Conservation (phyloP, 495 filamentous ascomycete species). For the Penicillium bovifimosum region DNA sequence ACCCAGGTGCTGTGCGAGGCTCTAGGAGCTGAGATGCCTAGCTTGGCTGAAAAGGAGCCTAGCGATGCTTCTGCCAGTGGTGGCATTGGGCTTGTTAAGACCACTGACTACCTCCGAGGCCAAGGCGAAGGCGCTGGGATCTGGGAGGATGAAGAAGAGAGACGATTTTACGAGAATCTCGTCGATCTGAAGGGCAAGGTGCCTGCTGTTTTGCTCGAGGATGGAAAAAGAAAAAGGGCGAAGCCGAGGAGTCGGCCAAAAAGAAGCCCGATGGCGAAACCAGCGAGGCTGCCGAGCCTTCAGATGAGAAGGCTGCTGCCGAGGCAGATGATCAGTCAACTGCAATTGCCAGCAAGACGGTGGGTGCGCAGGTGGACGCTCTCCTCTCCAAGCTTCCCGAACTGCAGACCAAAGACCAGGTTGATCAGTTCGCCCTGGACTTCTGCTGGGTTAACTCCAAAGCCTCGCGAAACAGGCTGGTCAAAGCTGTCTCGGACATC, state of each 20-base stretch:
- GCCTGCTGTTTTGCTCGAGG: conserved; percentile 85
- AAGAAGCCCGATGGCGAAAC: conserved; percentile 38
- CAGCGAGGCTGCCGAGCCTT: conserved; percentile 21
- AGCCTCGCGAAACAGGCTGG: conserved; percentile 85
- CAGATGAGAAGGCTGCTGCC: conserved; percentile 50
- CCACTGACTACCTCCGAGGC: conserved; percentile 85
- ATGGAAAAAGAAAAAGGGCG: conserved; percentile 88
- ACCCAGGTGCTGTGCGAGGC: conserved; percentile 87
- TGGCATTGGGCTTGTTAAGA: conserved; percentile 87
- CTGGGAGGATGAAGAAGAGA: conserved; percentile 98
- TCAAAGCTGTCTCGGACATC: conserved; percentile 90
- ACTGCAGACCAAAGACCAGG: conserved; percentile 80
- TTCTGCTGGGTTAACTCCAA: conserved; percentile 99
- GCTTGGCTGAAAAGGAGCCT: conserved; percentile 77
- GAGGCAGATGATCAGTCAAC: conserved; percentile 77
- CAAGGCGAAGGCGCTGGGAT: conserved; percentile 92
- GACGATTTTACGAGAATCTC: conserved; percentile 95
- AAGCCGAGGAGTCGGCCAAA: conserved; percentile 62
- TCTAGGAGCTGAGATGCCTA: conserved; percentile 90
- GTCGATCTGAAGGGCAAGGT: conserved; percentile 95
- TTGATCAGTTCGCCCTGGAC: conserved; percentile 87
- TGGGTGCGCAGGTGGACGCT: conserved; percentile 93
- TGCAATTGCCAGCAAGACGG: conserved; percentile 94
- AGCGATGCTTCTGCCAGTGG: conserved; percentile 57
- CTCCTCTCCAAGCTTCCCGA: conserved; percentile 84